phyloP scores from a whole-genome alignment of 148 eudicot genomes.

The Gaultheria prostrata region DNA sequence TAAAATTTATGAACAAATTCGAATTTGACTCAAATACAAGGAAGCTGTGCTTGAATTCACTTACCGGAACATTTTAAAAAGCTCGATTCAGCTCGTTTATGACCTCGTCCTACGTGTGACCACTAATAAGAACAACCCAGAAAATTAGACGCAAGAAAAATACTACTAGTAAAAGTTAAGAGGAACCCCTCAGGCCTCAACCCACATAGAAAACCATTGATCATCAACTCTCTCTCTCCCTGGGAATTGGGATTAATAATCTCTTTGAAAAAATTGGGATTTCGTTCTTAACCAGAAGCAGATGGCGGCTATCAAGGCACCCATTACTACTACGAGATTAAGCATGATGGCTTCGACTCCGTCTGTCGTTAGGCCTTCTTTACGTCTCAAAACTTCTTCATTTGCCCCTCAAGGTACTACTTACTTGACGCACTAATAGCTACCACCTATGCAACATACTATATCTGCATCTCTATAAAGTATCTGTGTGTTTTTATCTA shows the following conservation, averaged over 20 bases:
- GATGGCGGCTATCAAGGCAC: constrained; percentile 59
- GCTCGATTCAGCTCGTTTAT: too few relatives aligned
- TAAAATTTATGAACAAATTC: too few relatives aligned
- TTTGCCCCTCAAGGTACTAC: constrained; percentile 42
- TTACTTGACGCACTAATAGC: background rate
- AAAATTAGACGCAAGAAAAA: background rate
- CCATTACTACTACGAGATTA: constrained; percentile 39
- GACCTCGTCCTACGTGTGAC: too few relatives aligned
- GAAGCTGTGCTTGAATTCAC: too few relatives aligned
- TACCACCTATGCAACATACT: background rate
- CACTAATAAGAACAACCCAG: background rate
- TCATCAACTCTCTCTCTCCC: background rate
- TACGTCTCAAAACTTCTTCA: constrained; percentile 39
- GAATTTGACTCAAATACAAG: too few relatives aligned
- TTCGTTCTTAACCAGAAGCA: constrained; percentile 8
- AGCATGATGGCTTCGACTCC: constrained; percentile 41
- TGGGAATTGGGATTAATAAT: background rate
- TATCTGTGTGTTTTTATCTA: background rate
- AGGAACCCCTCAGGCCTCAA: background rate
- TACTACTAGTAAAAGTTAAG: background rate
- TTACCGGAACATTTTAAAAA: too few relatives aligned
- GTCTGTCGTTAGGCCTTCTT: constrained; percentile 34
- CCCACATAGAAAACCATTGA: background rate
- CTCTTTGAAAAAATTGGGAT: background rate
- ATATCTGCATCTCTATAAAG: background rate